Base-by-base conservation (phyloP, 2,329 filamentous ascomycete genomes). In the Colletotrichum paranaense region DNA sequence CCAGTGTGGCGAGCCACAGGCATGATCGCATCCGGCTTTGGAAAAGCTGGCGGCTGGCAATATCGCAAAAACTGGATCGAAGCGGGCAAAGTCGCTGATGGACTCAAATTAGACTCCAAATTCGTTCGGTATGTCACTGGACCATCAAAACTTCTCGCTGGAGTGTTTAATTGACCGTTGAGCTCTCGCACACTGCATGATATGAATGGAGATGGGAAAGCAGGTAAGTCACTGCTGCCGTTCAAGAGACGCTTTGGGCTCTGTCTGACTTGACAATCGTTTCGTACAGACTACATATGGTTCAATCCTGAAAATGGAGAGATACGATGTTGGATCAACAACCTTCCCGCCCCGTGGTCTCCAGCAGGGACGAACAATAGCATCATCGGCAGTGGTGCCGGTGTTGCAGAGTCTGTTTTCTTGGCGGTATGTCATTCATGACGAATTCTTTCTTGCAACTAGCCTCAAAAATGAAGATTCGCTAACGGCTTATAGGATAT, bases 201-300 rank as follows among this genome's bases (percentile, higher is more conserved):
- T n/a, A 76, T 77, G 75, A 68, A 76, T 53, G 76, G 75, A 6
- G 75, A 77, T 52, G 74, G 75, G 3, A 75, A 70, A 64, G 75
- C 76, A n/a, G 65, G 67, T 64, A 24, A 58, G 53, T 52, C 26
- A 26, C 1, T 26, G 12, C 53, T 16, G 12, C 53, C 53, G 22
- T 26, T 56, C 22, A 28, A 28, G 28, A 28, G 28, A 28, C 28
- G 28, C 28, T 28, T 28, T 28, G 28, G 28, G 28, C 28, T 28
- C 28, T 28, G 28, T 28, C 28, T 28, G 28, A 28, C 28, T 28
- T 28, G 28, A 28, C 28, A 28, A 28, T 28, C 28, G 28, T 28
- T 28, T 28, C 28, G 28, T 30, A 8, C 53, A 74, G 75, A 77
- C 24, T 75, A 73, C 19, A 67, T 77, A 16, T 76, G 76, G 74